These are phyloP conservation scores for Aspergillus ibericus DNA, from an alignment of 2,329 filamentous ascomycete species.

Conservation along the genomic window DNA sequence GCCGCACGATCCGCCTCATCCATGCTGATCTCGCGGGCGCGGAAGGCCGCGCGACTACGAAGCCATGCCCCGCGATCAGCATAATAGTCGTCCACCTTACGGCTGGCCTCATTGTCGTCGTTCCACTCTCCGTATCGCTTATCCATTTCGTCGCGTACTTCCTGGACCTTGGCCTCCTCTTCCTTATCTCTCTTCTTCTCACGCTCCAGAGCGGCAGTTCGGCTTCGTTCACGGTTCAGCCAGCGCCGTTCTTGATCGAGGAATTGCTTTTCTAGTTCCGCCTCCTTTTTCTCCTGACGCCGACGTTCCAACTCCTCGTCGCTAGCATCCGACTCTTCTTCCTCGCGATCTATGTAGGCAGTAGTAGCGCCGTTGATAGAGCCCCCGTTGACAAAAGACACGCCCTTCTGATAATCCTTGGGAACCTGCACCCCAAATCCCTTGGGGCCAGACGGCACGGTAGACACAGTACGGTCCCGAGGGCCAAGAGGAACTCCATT, in stretches of 20 bases:
- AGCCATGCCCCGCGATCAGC: constrained; percentile 81
- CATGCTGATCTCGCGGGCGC: constrained; percentile 69
- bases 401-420: constrained; percentile 72
- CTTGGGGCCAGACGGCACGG: constrained; percentile 73
- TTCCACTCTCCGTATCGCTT: constrained; percentile 79
- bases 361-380: constrained; percentile 59
- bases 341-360: constrained; percentile 63
- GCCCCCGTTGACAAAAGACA: constrained; percentile 80
- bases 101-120: constrained; percentile 76
- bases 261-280: constrained; percentile 77
- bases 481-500: constrained; percentile 79
- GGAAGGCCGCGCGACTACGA: constrained; percentile 72
- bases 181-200: constrained; percentile 78
- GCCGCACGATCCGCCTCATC: constrained; percentile 81
- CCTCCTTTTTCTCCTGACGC: constrained; percentile 67
- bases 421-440: constrained; percentile 63
- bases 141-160: constrained; percentile 66
- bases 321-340: constrained; percentile 83
- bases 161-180: constrained; percentile 65
- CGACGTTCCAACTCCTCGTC: constrained; percentile 81
- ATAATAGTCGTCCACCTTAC: constrained; percentile 80
- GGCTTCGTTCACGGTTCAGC: constrained; percentile 82
- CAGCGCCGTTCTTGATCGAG: constrained; percentile 85
- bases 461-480: constrained; percentile 64
- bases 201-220: constrained; percentile 80